phyloP scores from a whole-genome alignment of 2,329 filamentous ascomycete species.

The Rhytidhysteron rufulum region DNA sequence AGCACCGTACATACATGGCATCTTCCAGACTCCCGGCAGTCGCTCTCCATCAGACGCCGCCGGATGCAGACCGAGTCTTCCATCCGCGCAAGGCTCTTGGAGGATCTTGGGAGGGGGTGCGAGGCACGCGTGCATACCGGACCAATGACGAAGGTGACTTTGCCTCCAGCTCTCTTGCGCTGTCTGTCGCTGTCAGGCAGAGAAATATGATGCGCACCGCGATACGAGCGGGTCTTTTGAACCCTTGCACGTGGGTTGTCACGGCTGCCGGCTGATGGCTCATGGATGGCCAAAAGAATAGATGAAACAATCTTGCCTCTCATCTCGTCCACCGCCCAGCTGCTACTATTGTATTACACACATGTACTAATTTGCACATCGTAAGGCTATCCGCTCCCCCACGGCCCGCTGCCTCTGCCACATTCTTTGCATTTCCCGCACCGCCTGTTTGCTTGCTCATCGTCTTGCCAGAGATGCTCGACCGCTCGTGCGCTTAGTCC shows the following conservation, averaged over 20 bases:
- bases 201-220: background rate
- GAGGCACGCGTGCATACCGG: too few relatives aligned
- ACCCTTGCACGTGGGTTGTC: background rate
- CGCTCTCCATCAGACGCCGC: too few relatives aligned
- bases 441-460: background rate
- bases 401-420: background rate
- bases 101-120: too few relatives aligned
- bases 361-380: background rate
- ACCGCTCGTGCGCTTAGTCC: background rate
- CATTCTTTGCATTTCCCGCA: background rate
- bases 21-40: too few relatives aligned
- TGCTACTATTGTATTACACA: too few relatives aligned
- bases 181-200: background rate
- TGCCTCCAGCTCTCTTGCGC: too few relatives aligned
- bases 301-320: constrained; percentile 3
- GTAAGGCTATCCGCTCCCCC: background rate
- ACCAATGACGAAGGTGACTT: too few relatives aligned
- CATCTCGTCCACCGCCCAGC: background rate
- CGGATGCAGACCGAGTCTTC: too few relatives aligned
- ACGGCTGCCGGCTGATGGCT: background rate
- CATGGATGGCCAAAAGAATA: too few relatives aligned
- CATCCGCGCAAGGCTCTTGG: too few relatives aligned
- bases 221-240: background rate
- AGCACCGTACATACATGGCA: too few relatives aligned
- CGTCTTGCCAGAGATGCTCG: background rate